Evolutionary conservation across 2,329 filamentous ascomycete species (phyloP).

Genomic region (Amauroascus verrucosus): DNA sequence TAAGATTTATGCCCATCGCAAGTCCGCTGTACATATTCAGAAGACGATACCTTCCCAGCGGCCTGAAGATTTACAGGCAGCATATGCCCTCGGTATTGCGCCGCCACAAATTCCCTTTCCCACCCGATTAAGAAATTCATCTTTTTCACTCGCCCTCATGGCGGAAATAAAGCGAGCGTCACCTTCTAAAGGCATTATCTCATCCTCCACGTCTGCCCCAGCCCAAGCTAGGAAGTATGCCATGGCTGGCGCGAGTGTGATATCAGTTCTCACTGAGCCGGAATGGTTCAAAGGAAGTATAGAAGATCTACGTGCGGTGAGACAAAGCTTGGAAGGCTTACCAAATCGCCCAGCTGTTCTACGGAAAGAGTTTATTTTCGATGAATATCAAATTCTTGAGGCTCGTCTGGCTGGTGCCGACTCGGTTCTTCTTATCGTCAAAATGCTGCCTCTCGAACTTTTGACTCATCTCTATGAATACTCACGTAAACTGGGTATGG

Average conservation of each 20-base stretch:
- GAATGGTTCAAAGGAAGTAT: conserved; percentile 99
- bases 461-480: conserved; percentile 76
- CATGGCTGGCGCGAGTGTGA: conserved; percentile 86
- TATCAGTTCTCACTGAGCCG: conserved; percentile 95
- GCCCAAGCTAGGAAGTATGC: conserved; percentile 87
- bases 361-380: conserved; percentile 94
- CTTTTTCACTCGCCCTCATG: conserved; percentile 85
- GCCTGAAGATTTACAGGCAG: conserved; percentile 70
- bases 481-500: conserved; percentile 85
- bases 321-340: conserved; percentile 82
- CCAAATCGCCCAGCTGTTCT: conserved; percentile 83
- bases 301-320: conserved; percentile 78
- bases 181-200: conserved; percentile 91
- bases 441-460: conserved; percentile 76
- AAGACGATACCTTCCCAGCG: conserved; percentile 78
- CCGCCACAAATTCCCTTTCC: conserved; percentile 76
- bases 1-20: conserved; percentile 77
- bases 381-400: conserved; percentile 96
- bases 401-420: conserved; percentile 87
- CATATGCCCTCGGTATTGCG: conserved; percentile 73
- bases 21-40: conserved; percentile 63
- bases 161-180: conserved; percentile 96
- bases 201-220: conserved; percentile 75
- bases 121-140: conserved; percentile 65
- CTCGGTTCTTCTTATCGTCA: conserved; percentile 90